These are phyloP conservation scores for Aspergillus viridinutans DNA, from an alignment of 2,329 filamentous ascomycete species.

Conservation along the genomic window DNA sequence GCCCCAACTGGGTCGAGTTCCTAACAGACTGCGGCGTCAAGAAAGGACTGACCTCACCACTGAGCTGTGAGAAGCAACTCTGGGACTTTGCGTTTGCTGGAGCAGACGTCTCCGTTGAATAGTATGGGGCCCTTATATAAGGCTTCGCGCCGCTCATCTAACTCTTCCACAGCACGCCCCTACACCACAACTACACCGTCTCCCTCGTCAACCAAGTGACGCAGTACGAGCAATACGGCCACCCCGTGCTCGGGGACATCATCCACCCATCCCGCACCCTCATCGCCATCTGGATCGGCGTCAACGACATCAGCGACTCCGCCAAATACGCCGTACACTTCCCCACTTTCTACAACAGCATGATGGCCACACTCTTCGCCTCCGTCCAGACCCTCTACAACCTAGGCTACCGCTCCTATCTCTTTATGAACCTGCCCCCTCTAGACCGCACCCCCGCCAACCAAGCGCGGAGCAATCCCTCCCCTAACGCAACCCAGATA, in stretches of 20 bases:
- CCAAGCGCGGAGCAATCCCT: slow-evolving; percentile 27
- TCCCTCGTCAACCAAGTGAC: slow-evolving; percentile 49
- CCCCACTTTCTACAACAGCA: slow-evolving; percentile 41
- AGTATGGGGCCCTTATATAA: slow-evolving; percentile 20
- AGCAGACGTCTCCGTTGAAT: slow-evolving; percentile 45
- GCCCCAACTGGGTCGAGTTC: slow-evolving; percentile 54
- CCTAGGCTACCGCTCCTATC: slow-evolving; percentile 44
- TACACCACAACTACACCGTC: slow-evolving; percentile 51
- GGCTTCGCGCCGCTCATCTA: background rate
- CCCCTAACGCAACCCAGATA: slow-evolving; percentile 47
- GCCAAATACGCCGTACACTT: slow-evolving; percentile 44
- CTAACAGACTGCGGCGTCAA: slow-evolving; percentile 50
- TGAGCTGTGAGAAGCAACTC: slow-evolving; percentile 45
- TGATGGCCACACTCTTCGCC: slow-evolving; percentile 41
- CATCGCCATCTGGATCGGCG: slow-evolving; percentile 52
- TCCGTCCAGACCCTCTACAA: slow-evolving; percentile 40
- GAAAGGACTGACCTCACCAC: slow-evolving; percentile 41
- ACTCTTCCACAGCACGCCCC: slow-evolving; percentile 35
- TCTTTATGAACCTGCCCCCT: slow-evolving; percentile 52
- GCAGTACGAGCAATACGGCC: slow-evolving; percentile 46
- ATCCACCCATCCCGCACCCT: slow-evolving; percentile 36
- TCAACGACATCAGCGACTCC: slow-evolving; percentile 55
- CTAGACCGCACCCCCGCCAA: slow-evolving; percentile 45
- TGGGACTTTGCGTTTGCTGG: slow-evolving; percentile 58
- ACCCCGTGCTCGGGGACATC: slow-evolving; percentile 35